A percentile compares a stretch with the other conserved stretches of the same genome.
These are phyloP conservation scores for Cytidiella melzeri DNA, from an alignment of 768 basidiomycete species.

Conservation along the genomic window DNA sequence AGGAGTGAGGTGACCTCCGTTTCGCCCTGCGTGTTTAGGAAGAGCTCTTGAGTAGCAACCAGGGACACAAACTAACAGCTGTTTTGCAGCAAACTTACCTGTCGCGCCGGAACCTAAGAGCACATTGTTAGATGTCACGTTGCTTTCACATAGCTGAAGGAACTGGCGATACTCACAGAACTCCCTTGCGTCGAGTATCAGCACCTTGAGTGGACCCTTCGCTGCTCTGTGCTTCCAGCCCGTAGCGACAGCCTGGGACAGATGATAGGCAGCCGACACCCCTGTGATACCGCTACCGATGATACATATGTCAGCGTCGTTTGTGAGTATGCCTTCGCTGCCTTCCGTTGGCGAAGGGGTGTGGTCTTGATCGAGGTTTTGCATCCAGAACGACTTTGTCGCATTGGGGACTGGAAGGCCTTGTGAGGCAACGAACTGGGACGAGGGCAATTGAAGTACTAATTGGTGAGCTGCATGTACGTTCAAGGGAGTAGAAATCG, in stretches of 20 bases:
- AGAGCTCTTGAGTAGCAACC: not conserved
- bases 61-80: not conserved
- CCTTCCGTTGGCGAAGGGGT: constrained; percentile 67
- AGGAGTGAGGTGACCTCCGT: constrained; percentile 71
- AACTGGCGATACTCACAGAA: constrained; percentile 59
- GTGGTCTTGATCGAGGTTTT: constrained; percentile 36
- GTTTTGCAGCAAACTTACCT: constrained; percentile 33
- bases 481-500: not conserved
- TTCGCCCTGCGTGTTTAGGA: constrained; percentile 44
- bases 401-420: constrained; percentile 52
- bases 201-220: constrained; percentile 36
- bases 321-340: constrained; percentile 52
- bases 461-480: not conserved
- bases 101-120: constrained; percentile 67
- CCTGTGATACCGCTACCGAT: constrained; percentile 81
- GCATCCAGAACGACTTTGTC: constrained; percentile 69
- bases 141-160: too few relatives aligned
- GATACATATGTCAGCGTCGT: constrained; percentile 65
- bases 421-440: not conserved
- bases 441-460: not conserved
- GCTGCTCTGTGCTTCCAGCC: not conserved
- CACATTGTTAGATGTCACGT: not conserved
- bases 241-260: constrained; percentile 32
- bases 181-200: constrained; percentile 79
- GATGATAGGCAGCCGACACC: constrained; percentile 66